phyloP scores from a whole-genome alignment of 1,284 basidiomycete genomes.

The Ustilago lituana region DNA sequence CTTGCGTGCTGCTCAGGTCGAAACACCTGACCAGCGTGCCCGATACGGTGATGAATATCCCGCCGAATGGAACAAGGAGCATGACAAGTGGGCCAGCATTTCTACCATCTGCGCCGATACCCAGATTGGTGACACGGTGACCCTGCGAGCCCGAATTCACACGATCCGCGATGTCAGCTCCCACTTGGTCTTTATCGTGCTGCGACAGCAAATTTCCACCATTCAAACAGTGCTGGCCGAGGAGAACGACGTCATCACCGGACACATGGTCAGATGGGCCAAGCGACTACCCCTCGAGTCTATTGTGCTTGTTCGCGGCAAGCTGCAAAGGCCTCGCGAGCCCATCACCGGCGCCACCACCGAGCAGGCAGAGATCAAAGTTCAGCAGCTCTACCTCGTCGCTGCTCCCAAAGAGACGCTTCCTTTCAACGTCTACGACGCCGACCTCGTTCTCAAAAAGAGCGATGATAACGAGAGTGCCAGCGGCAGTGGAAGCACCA shows the following conservation, averaged over 20 bases:
- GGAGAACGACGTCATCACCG: conserved; percentile 39
- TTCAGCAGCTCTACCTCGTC: conserved; percentile 57
- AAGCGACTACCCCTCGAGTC: conserved; percentile 57
- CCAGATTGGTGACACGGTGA: conserved; percentile 39
- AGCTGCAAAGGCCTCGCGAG: conserved; percentile 54
- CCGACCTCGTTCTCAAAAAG: conserved; percentile 52
- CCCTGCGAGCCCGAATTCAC: conserved; percentile 58
- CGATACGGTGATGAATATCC: conserved; percentile 52
- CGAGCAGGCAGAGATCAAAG: conserved; percentile 56
- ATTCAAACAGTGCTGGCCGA: conserved; percentile 60
- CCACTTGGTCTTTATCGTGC: conserved; percentile 59
- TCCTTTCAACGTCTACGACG: conserved; percentile 63
- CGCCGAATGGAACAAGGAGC: conserved; percentile 34
- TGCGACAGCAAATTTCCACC: conserved; percentile 59
- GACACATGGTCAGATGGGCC: conserved; percentile 63
- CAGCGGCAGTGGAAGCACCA: conserved; percentile 15
- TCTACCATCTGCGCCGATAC: conserved; percentile 34
- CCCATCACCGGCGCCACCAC: conserved; percentile 55
- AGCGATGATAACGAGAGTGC: conserved; percentile 38
- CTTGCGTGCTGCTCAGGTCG: conserved; percentile 46
- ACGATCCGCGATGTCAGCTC: conserved; percentile 58
- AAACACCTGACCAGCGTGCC: conserved; percentile 56
- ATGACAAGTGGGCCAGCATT: conserved; percentile 35
- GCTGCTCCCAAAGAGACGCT: conserved; percentile 48
- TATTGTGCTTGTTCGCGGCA: conserved; percentile 56